phyloP scores from a whole-genome alignment of 2,329 filamentous ascomycete species.

The Dothistroma pini region DNA sequence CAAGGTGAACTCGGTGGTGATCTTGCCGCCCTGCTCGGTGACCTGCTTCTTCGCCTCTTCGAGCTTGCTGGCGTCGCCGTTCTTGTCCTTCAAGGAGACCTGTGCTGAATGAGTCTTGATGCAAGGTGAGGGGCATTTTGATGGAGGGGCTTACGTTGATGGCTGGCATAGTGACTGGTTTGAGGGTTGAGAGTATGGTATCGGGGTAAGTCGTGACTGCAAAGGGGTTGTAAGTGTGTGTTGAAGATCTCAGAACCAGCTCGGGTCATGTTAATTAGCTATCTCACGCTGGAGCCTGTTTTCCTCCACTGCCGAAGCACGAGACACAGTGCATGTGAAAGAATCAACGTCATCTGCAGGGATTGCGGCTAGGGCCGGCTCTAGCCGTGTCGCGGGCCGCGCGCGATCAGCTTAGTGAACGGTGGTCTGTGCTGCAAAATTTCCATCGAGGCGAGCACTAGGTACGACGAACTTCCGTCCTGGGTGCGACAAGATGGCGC shows the following conservation, averaged over 20 bases:
- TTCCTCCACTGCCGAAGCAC: neutral
- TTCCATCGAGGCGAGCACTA: neutral
- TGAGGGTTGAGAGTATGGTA: conserved; percentile 9
- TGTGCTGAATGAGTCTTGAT: conserved; percentile 39
- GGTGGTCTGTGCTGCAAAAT: neutral
- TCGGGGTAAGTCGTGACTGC: neutral
- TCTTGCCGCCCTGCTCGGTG: conserved; percentile 72
- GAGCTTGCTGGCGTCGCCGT: conserved; percentile 63
- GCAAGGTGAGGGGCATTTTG: neutral
- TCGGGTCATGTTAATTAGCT: neutral
- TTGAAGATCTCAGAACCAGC: neutral
- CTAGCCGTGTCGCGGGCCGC: neutral
- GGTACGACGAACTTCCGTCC: neutral
- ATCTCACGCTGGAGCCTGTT: conserved; percentile 7
- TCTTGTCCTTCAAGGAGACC: conserved; percentile 72
- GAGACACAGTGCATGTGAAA: conserved; percentile 3
- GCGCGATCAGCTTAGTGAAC: neutral
- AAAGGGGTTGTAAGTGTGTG: neutral
- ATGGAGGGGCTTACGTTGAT: conserved; percentile 30
- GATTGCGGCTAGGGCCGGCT: neutral
- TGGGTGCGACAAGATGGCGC: conserved; percentile 27
- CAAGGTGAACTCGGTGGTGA: conserved; percentile 76
- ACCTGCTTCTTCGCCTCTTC: conserved; percentile 71
- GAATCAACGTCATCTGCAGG: neutral
- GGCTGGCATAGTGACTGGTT: conserved; percentile 18